Percentiles rank a stretch among this genome's conserved stretches.
These are phyloP conservation scores for Lipomyces yamadae DNA, from an alignment of 805 yeast genomes.

Conservation along the genomic window DNA sequence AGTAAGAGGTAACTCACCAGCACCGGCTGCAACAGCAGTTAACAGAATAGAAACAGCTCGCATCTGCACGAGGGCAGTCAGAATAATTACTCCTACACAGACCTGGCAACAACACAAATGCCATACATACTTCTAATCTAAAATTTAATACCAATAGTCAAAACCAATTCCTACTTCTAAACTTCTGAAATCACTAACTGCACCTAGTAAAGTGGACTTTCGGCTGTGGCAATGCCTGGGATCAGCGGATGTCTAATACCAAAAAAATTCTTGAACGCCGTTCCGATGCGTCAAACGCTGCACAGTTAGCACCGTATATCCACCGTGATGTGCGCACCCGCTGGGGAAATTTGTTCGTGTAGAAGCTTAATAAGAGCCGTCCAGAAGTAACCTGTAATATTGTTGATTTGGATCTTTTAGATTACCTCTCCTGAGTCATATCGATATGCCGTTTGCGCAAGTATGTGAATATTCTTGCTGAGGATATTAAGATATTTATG, in stretches of 20 bases:
- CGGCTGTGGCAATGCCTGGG: neutral
- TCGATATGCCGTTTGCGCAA: constrained; percentile 35
- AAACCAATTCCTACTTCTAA: neutral
- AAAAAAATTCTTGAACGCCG: neutral
- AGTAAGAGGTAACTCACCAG: constrained; percentile 15
- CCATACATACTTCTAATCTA: neutral
- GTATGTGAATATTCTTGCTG: constrained; percentile 12
- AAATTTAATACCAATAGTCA: neutral
- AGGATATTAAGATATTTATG: neutral
- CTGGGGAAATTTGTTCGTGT: neutral
- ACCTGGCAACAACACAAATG: neutral
- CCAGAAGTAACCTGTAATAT: too few species aligned
- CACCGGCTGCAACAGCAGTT: constrained; percentile 20
- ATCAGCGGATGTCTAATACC: neutral
- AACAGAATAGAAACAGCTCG: constrained; percentile 16
- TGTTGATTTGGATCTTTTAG: too few species aligned
- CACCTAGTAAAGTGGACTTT: neutral
- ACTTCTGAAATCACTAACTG: neutral
- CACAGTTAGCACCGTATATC: neutral
- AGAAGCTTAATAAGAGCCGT: too few species aligned
- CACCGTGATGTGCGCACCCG: too few species aligned
- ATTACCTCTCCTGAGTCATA: neutral
- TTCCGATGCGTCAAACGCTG: neutral
- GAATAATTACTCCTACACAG: neutral
- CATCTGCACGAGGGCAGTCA: constrained; percentile 12